Base-by-base conservation (phyloP, 2,329 filamentous ascomycete species). In the Fusarium nanum region DNA sequence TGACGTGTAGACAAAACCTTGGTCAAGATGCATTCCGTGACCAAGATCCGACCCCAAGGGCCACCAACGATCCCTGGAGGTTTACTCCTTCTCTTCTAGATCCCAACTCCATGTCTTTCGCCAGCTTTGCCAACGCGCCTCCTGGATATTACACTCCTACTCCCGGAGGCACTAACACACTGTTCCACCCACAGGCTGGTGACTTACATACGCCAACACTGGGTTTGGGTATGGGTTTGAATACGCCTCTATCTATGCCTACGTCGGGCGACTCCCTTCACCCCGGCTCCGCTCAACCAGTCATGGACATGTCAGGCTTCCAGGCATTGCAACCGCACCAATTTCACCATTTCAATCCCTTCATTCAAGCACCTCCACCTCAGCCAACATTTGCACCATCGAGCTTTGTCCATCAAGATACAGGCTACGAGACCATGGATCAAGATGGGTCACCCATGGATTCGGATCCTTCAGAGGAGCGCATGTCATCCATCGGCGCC, bases 31-130 rank as follows among this genome's bases (percentile, higher is more conserved):
- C 71, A 40, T 89, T 88, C 74, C 81, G 83, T 78, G 92, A 96
- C 80, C 88, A 92, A 76, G 93, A 97, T 76, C 91, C 92, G 22
- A 97, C 93, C 6, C 93, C 93, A 7, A 89, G 92, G 78, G 92
- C 90, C 20, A 88, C 91, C 44, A 90, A 92, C 75, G 94, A 98
- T 73, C 89, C 88, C 73, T 96, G 94, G 90, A 88, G 92, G 71
- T 94, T 97, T 76, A 97, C 94, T 4, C 93, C 94, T 6, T 96
- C 94, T 23, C 84, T 97, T 60, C 87, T 98, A 77, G 95, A 98
- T 77, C 90, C 93, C 20, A 93, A 91, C 78, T 92, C 93, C 30
- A 93, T 93, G 78, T 88, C 89, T 25, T 98, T 97, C 80, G 86
- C 89, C 64, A 86, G 87, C 59, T 95, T 97, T 76, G 89, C 91